phyloP scores from a whole-genome alignment of 768 basidiomycete species.

The Cystofilobasidium ferigula region DNA sequence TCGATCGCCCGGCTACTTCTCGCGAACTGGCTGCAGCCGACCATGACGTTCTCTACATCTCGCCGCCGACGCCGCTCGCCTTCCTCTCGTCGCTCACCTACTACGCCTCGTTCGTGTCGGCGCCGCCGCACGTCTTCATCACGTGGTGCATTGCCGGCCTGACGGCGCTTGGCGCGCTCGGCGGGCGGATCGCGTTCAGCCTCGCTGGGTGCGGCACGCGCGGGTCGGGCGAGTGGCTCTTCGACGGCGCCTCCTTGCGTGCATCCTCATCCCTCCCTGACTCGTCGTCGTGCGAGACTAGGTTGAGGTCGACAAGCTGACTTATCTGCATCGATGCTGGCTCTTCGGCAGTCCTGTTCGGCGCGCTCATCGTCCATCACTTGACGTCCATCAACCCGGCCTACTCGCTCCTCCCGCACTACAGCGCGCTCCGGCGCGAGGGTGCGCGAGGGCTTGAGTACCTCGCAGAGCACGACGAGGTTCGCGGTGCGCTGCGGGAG shows the following conservation, averaged over 20 bases:
- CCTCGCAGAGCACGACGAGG: constrained; percentile 26
- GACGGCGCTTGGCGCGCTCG: constrained; percentile 31
- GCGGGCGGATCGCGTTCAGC: constrained; percentile 25
- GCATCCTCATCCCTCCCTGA: constrained; percentile 24
- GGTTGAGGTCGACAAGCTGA: background rate
- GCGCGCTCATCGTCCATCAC: constrained; percentile 12
- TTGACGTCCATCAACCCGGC: constrained; percentile 20
- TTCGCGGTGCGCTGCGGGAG: constrained; percentile 32
- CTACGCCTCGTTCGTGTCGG: constrained; percentile 34
- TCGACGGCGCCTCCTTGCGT: constrained; percentile 38
- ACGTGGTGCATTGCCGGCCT: constrained; percentile 32
- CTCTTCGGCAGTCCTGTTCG: constrained; percentile 27
- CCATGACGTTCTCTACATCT: constrained; percentile 38
- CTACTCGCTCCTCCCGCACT: constrained; percentile 10
- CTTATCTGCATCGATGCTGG: too few species aligned
- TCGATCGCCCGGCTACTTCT: constrained; percentile 25
- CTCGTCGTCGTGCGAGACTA: constrained; percentile 3
- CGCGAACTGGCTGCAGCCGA: constrained; percentile 29
- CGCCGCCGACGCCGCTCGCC: constrained; percentile 35
- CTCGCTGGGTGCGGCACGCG: constrained; percentile 30
- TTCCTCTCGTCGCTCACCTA: constrained; percentile 34
- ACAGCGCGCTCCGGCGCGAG: background rate
- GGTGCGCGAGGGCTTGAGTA: constrained; percentile 16
- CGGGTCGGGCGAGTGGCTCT: constrained; percentile 35
- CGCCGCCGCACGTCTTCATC: constrained; percentile 26